Percentiles rank a stretch among this genome's conserved stretches.
Conservation (phyloP, 2,329 filamentous ascomycete species). For the Teratosphaeria destructans region DNA sequence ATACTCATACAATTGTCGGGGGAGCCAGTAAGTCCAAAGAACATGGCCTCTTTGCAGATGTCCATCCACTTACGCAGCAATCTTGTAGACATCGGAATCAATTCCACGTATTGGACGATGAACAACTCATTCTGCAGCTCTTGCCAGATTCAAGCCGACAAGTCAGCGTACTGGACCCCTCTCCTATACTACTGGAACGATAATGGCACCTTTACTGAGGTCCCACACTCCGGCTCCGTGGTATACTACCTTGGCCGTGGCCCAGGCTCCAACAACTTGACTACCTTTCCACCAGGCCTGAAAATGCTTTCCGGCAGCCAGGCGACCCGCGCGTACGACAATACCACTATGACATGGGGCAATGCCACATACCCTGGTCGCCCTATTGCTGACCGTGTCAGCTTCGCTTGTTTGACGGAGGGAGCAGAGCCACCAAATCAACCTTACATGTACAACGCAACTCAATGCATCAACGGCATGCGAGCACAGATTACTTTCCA, state of each 20-base stretch:
- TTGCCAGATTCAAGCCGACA: slow-evolving; percentile 26
- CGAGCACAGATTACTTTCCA: slow-evolving; percentile 30
- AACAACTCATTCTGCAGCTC: slow-evolving; percentile 44
- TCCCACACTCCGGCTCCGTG: slow-evolving; percentile 53
- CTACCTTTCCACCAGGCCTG: slow-evolving; percentile 57
- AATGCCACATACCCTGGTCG: slow-evolving; percentile 24
- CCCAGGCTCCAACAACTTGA: slow-evolving; percentile 48
- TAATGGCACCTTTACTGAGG: slow-evolving; percentile 31
- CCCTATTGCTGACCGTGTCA: slow-evolving; percentile 44
- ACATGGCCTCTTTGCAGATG: background rate
- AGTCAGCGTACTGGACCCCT: slow-evolving; percentile 30
- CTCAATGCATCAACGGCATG: slow-evolving; percentile 24
- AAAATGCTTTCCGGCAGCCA: slow-evolving; percentile 61
- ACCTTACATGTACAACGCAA: slow-evolving; percentile 22
- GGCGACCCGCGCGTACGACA: slow-evolving; percentile 39
- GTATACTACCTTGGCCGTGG: slow-evolving; percentile 56
- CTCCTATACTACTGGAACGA: slow-evolving; percentile 25
- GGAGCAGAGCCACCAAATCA: slow-evolving; percentile 17
- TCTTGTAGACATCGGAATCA: slow-evolving; percentile 46
- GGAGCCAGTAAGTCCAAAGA: slow-evolving; percentile 18
- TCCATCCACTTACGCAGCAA: background rate
- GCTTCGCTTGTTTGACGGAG: slow-evolving; percentile 24
- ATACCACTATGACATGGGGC: slow-evolving; percentile 27
- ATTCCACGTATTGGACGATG: slow-evolving; percentile 51
- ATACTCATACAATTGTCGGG: slow-evolving; percentile 25